Conservation (phyloP, 352 stramenopile species). For the Blastocystis sp. region DNA sequence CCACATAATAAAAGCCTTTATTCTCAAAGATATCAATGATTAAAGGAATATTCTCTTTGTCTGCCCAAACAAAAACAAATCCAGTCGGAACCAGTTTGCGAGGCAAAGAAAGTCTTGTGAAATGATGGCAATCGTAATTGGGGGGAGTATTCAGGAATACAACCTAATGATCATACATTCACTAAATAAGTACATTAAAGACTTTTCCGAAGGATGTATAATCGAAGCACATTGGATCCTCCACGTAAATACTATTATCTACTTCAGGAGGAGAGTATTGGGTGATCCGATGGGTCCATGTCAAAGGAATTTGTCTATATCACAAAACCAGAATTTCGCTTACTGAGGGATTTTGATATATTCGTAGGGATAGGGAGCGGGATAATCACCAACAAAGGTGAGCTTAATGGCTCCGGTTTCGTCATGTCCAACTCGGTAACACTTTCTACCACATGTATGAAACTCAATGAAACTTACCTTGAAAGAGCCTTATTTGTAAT, state of each 20-base stretch:
- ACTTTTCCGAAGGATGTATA: background rate
- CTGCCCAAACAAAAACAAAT: conserved; percentile 65
- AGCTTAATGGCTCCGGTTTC: background rate
- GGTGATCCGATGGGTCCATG: conserved; percentile 19
- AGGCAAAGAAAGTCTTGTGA: background rate
- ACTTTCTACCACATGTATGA: conserved; percentile 22
- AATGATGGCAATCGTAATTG: background rate
- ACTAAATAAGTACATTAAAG: background rate
- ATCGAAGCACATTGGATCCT: conserved; percentile 12
- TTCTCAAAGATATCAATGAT: conserved; percentile 39
- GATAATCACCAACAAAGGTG: background rate
- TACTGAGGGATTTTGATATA: conserved; percentile 44
- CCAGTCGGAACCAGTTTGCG: conserved; percentile 14
- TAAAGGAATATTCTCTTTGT: conserved; percentile 63
- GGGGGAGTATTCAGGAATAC: conserved; percentile 57
- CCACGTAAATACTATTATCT: background rate
- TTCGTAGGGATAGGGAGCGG: conserved; percentile 19
- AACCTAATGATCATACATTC: background rate
- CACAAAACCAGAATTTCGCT: background rate
- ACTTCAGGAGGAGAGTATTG: background rate
- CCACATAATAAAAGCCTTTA: conserved; percentile 65
- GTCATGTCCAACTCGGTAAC: background rate
- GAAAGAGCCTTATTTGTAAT: conserved; percentile 30
- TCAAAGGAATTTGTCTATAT: conserved; percentile 6
- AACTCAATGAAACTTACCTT: background rate